Evolutionary conservation across 1,284 basidiomycete species (phyloP).

Genomic region (Microbotryum intermedium): DNA sequence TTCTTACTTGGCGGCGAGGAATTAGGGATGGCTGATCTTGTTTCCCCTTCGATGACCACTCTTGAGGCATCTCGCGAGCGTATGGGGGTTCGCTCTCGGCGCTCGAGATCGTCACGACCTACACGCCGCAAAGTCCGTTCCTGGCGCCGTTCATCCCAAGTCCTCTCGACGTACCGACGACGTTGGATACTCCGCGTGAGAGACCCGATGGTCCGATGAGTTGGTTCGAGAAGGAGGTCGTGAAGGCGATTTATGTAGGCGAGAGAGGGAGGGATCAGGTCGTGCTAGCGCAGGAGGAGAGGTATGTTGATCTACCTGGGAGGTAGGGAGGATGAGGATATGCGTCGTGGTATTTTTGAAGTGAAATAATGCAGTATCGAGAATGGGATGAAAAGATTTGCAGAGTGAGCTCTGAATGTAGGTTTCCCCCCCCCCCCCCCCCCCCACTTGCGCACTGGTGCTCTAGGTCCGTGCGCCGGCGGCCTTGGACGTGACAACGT

Average conservation of each 20-base stretch:
- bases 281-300: slow-evolving; percentile 36
- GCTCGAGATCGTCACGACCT: slow-evolving; percentile 63
- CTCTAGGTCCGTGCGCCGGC: too few species aligned
- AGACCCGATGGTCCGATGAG: background rate
- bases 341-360: too few species aligned
- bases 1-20: too few species aligned
- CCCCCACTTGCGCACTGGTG: too few species aligned
- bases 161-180: background rate
- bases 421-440: too few species aligned
- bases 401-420: too few species aligned
- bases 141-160: background rate
- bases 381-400: too few species aligned
- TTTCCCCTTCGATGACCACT: background rate
- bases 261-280: slow-evolving; percentile 25
- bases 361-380: too few species aligned
- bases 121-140: slow-evolving; percentile 40
- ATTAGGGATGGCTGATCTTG: too few species aligned
- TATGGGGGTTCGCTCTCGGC: slow-evolving; percentile 87
- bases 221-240: slow-evolving; percentile 68
- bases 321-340: too few species aligned
- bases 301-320: slow-evolving; percentile 24
- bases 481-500: too few species aligned
- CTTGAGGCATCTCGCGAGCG: slow-evolving; percentile 73
- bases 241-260: slow-evolving; percentile 60
- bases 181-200: background rate